A percentile compares a stretch with the other conserved stretches of the same genome.
These are phyloP conservation scores for Aristolochia contorta DNA, from an alignment of 164 flowering plant species.

Conservation along the genomic window DNA sequence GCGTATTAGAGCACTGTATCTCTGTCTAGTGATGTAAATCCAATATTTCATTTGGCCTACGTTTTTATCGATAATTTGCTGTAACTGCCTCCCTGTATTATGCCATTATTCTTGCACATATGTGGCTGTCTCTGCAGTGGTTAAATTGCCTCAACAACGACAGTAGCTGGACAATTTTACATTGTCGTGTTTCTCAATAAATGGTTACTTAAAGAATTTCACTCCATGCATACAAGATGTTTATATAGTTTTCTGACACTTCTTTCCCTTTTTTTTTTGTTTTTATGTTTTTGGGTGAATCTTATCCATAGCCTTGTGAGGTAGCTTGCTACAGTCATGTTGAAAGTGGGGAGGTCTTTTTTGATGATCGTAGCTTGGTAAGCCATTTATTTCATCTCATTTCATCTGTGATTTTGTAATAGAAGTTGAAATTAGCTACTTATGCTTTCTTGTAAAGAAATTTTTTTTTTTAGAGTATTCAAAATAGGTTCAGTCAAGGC, in stretches of 20 bases:
- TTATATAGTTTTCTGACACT: no score
- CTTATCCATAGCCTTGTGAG: slow-evolving; percentile 59
- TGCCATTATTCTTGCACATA: slow-evolving; percentile 6
- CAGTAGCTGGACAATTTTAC: no score
- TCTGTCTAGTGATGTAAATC: no score
- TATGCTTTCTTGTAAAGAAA: background rate
- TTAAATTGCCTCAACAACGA: no score
- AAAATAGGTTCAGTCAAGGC: no score
- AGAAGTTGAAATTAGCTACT: background rate
- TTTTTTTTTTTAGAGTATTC: background rate
- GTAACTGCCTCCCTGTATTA: background rate
- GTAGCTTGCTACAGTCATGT: slow-evolving; percentile 87
- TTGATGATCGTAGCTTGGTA: slow-evolving; percentile 91
- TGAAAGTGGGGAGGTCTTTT: slow-evolving; percentile 82
- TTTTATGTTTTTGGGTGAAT: no score
- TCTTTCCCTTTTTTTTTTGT: no score
- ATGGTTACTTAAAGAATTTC: no score
- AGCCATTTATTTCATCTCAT: slow-evolving; percentile 12
- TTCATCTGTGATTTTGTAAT: background rate
- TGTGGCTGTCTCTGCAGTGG: no score
- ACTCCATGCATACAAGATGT: no score
- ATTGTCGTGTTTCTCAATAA: no score
- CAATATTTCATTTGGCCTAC: background rate
- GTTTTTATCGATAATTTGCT: background rate
- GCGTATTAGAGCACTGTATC: no score